These are phyloP conservation scores for Porcisia hertigi DNA, from an alignment of 208 protist species.

Conservation along the genomic window DNA sequence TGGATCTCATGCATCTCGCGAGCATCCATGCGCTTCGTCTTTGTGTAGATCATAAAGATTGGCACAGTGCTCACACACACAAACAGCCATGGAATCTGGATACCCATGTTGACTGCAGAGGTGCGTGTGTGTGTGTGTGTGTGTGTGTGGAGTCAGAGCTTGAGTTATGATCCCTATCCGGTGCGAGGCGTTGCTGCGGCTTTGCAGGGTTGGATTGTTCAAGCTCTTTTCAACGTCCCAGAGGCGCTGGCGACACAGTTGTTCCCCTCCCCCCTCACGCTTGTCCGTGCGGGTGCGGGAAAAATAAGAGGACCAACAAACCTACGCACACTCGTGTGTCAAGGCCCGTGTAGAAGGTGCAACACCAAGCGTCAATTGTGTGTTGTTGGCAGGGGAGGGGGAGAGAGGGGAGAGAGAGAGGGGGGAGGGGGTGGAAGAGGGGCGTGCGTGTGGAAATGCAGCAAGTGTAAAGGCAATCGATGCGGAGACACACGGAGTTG, in stretches of 20 bases:
- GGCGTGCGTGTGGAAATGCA: not conserved
- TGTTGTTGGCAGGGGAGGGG: not conserved
- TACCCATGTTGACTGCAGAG: conserved; percentile 12
- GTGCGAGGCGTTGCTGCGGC: not conserved
- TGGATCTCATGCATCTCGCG: conserved; percentile 80
- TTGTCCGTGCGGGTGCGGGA: not conserved
- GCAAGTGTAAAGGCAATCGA: not conserved
- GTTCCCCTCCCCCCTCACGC: too few species aligned
- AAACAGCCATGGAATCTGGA: conserved; percentile 75
- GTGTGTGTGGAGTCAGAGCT: not conserved
- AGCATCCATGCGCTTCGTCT: conserved; percentile 73
- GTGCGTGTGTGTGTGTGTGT: not conserved
- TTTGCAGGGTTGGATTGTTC: not conserved
- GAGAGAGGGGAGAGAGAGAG: not conserved
- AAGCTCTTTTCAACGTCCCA: not conserved
- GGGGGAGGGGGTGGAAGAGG: too few species aligned
- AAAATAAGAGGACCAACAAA: too few species aligned
- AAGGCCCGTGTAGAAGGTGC: too few species aligned
- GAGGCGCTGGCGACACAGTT: not conserved
- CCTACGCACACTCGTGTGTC: too few species aligned
- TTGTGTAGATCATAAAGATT: conserved; percentile 76
- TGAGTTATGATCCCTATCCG: not conserved
- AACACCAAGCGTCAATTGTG: too few species aligned
- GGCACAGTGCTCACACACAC: conserved; percentile 56
- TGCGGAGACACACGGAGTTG: not conserved